These are phyloP conservation scores for Alternaria consortialis DNA, from an alignment of 2,329 filamentous ascomycete species.

Conservation along the genomic window DNA sequence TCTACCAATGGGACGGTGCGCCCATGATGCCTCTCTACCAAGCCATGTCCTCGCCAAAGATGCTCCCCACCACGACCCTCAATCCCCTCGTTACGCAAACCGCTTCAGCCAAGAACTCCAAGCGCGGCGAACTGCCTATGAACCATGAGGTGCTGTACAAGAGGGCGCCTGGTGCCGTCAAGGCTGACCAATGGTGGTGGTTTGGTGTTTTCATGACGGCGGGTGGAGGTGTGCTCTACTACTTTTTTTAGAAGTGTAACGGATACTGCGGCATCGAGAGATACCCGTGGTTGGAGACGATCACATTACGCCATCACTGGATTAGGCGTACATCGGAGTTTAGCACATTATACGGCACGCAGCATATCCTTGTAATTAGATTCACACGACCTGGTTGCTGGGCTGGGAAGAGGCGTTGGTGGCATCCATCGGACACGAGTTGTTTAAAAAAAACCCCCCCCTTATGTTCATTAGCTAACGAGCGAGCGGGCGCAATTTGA, in stretches of 20 bases:
- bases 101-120: slow-evolving; percentile 48
- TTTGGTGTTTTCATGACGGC: slow-evolving; percentile 59
- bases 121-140: slow-evolving; percentile 50
- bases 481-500: neutral
- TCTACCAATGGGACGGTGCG: slow-evolving; percentile 70
- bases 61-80: slow-evolving; percentile 74
- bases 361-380: neutral
- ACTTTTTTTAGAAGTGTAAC: slow-evolving; percentile 47
- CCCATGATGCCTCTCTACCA: slow-evolving; percentile 75
- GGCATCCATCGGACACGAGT: neutral
- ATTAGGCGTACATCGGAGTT: neutral
- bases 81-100: slow-evolving; percentile 61
- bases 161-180: slow-evolving; percentile 47
- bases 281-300: neutral
- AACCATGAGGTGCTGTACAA: slow-evolving; percentile 52
- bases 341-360: neutral
- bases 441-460: neutral
- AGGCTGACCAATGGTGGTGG: slow-evolving; percentile 61
- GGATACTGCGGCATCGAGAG: neutral
- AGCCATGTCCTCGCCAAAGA: slow-evolving; percentile 68
- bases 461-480: neutral
- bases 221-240: slow-evolving; percentile 59
- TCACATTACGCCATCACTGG: neutral
- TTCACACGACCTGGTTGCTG: neutral
- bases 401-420: neutral